Percentiles rank a stretch among this genome's conserved stretches.
phyloP scores from a whole-genome alignment of 768 basidiomycete genomes.

The Rhodotorula babjevae region DNA sequence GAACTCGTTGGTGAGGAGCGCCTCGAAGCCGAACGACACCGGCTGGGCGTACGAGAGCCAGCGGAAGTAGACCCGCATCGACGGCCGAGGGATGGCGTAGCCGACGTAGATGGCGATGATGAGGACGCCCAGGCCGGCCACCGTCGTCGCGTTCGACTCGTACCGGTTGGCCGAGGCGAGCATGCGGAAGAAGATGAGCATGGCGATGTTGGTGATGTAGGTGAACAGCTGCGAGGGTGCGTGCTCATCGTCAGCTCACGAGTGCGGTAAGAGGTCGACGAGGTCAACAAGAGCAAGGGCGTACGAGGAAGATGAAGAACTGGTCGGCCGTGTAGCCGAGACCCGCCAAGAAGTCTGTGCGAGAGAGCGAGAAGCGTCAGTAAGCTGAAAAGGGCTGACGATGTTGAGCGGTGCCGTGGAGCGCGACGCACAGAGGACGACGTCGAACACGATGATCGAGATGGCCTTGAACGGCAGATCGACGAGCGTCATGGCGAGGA shows the following conservation, averaged over 20 bases:
- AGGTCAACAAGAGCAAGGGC: not conserved
- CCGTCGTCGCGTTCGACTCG: conserved; percentile 30
- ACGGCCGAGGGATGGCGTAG: conserved; percentile 45
- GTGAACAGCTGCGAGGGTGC: conserved; percentile 45
- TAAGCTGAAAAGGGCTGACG: too few species aligned
- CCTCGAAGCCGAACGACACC: conserved; percentile 42
- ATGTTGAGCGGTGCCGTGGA: too few species aligned
- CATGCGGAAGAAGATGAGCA: conserved; percentile 30
- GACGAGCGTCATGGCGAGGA: conserved; percentile 46
- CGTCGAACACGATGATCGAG: conserved; percentile 34
- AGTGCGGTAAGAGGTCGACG: too few species aligned
- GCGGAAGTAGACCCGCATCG: conserved; percentile 49
- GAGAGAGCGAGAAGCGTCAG: too few species aligned
- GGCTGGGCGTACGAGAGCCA: conserved; percentile 51
- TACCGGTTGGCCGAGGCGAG: conserved; percentile 32
- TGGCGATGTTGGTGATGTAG: conserved; percentile 44
- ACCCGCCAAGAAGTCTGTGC: conserved; percentile 48
- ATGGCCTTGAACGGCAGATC: conserved; percentile 46
- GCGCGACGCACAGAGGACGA: conserved; percentile 29
- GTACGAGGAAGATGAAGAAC: conserved; percentile 50
- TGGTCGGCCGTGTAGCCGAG: conserved; percentile 48
- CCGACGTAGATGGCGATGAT: conserved; percentile 47
- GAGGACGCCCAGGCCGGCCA: conserved; percentile 37
- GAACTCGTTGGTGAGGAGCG: conserved; percentile 36
- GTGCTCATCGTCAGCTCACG: not conserved